phyloP scores from a whole-genome alignment of 805 yeast genomes.

The Wickerhamomyces hampshirensis region DNA sequence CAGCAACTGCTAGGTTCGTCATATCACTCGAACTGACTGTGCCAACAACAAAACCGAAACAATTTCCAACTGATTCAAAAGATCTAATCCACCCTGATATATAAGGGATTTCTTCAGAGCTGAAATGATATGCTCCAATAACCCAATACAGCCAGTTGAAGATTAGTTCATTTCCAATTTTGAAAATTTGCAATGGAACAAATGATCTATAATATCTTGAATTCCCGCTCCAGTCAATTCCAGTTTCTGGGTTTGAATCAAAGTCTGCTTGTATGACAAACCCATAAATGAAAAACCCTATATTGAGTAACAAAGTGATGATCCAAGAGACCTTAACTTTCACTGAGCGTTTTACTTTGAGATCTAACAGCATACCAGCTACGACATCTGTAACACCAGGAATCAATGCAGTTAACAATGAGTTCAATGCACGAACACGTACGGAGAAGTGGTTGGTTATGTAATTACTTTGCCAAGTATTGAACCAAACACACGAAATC shows the following conservation, averaged over 20 bases:
- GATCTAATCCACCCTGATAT: constrained; percentile 21
- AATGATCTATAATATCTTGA: constrained; percentile 14
- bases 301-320: constrained; percentile 4
- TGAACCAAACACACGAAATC: constrained; percentile 18
- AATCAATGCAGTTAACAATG: constrained; percentile 21
- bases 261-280: constrained; percentile 13
- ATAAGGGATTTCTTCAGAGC: constrained; percentile 18
- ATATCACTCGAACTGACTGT: constrained; percentile 21
- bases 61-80: constrained; percentile 22
- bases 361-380: constrained; percentile 18
- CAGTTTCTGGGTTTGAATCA: constrained; percentile 7
- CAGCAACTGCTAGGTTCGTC: constrained; percentile 23
- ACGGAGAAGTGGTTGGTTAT: constrained; percentile 24
- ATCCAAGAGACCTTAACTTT: constrained; percentile 20
- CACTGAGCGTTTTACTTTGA: constrained; percentile 5
- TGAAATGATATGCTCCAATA: constrained; percentile 19
- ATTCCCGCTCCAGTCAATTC: constrained; percentile 21
- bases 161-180: constrained; percentile 18
- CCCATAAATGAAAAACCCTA: constrained; percentile 20
- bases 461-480: constrained; percentile 22
- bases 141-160: constrained; percentile 27
- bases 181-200: constrained; percentile 23
- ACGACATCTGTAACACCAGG: constrained; percentile 16
- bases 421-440: constrained; percentile 24
- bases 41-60: constrained; percentile 20